Base-by-base conservation (phyloP, 139 green algal species). In the Chlorella sp. region DNA sequence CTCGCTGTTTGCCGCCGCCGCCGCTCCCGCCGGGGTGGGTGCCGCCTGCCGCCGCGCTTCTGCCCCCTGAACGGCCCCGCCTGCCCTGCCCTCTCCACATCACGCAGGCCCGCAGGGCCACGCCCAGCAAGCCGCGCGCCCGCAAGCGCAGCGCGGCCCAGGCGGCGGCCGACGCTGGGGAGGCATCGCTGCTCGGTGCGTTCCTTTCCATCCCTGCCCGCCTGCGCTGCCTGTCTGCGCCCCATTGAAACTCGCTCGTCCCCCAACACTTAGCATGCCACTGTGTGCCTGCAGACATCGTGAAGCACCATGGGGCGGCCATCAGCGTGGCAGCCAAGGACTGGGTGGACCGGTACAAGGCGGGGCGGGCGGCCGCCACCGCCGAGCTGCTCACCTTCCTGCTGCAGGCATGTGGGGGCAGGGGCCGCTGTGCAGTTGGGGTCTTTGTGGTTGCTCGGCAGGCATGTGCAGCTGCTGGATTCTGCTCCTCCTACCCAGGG, bases 371-470 rank as follows among this genome's bases (percentile, higher is more conserved):
- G 4, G 65, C 67, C 11, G 92, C 90, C 36, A 90, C 87, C 0
- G 92, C 91, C 13, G 94, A 95, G 87, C 80, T 95, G 32, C 84
- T 95, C 81, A 92, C 90, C 0, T 75, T 96, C 65, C 60, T 96
- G 20, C 80, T 95, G 17, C 90, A 94, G 89, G 93, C 44, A 9
- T 9, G 44, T 90, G 69, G 26, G 80, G 5, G 21, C 56, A 36
- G 71, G 18, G 55, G 36, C 15, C n/a, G n/a, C n/a, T n/a, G n/a
- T n/a, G n/a, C n/a, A n/a, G n/a, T n/a, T n/a, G n/a, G n/a, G n/a
- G n/a, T n/a, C n/a, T n/a, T 9, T 51, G 44, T 32, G 36, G 72
- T 47, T 47, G 38, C 25, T 16, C 51, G 32, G 13, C 67, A 74
- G 25, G 67, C 30, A 36, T 39, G 32, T 39, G 30, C 5, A 39